Percentiles rank a stretch among this genome's conserved stretches.
phyloP scores from a whole-genome alignment of 768 basidiomycete species.

The Gymnopilus dilepis region DNA sequence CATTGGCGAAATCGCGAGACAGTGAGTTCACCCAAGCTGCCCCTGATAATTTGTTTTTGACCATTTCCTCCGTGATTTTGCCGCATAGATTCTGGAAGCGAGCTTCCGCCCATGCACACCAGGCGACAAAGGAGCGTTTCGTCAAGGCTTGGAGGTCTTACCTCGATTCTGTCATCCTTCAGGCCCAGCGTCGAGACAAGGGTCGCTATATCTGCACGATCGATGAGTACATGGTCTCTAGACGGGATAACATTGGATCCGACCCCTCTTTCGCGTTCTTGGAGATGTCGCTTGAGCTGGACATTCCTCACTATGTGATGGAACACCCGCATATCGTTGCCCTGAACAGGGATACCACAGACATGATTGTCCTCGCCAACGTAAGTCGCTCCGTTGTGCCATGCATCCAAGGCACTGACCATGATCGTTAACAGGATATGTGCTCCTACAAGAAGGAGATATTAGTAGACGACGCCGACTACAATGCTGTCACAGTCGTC shows the following conservation, averaged over 20 bases:
- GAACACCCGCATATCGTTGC: constrained; percentile 14
- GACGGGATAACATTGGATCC: constrained; percentile 15
- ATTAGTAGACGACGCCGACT: constrained; percentile 11
- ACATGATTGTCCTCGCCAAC: constrained; percentile 17
- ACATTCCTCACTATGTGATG: constrained; percentile 16
- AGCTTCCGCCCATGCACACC: background rate
- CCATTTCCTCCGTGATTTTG: background rate
- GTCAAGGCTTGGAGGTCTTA: constrained; percentile 13
- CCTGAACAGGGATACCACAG: constrained; percentile 9
- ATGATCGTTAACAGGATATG: constrained; percentile 9
- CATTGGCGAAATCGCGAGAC: background rate
- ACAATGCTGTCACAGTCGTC: constrained; percentile 17
- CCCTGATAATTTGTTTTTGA: too few species aligned
- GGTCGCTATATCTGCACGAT: constrained; percentile 17
- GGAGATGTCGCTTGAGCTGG: constrained; percentile 13
- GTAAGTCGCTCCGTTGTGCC: constrained; percentile 4
- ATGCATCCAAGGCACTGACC: too few species aligned
- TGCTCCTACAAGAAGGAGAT: constrained; percentile 18
- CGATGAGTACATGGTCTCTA: constrained; percentile 16
- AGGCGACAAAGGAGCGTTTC: constrained; percentile 13
- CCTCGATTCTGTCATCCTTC: constrained; percentile 15
- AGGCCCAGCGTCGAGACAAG: constrained; percentile 9
- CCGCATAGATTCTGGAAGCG: constrained; percentile 18
- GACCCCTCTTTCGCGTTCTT: constrained; percentile 15
- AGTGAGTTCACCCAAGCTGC: too few species aligned